Conservation (phyloP, 768 basidiomycete species). For the Terana coerulea region DNA sequence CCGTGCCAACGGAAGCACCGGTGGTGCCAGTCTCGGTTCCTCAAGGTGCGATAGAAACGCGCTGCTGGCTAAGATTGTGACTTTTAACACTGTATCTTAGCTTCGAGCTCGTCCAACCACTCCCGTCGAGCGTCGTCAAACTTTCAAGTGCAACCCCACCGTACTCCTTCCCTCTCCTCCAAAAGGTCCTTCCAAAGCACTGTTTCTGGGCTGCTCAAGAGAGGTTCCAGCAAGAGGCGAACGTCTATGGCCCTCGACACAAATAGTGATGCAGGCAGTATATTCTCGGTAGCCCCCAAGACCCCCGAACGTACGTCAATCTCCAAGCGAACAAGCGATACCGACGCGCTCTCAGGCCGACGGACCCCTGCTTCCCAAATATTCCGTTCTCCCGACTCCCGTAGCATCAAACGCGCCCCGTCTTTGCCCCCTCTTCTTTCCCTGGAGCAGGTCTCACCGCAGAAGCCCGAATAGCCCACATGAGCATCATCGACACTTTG, state of each 20-base stretch:
- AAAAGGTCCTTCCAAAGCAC: slow-evolving; percentile 31
- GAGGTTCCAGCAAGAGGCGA: slow-evolving; percentile 28
- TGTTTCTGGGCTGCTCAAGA: slow-evolving; percentile 32
- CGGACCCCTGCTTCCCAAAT: slow-evolving; percentile 10
- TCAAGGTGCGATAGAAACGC: not conserved
- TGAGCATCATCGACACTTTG: slow-evolving; percentile 32
- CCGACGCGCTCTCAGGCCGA: slow-evolving; percentile 15
- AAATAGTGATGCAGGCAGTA: slow-evolving; percentile 25
- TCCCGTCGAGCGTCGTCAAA: slow-evolving; percentile 20
- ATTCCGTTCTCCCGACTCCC: slow-evolving; percentile 14
- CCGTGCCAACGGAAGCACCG: slow-evolving; percentile 58
- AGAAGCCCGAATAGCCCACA: slow-evolving; percentile 13
- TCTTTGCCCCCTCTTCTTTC: slow-evolving; percentile 33
- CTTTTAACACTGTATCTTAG: slow-evolving; percentile 5
- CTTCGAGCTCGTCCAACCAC: slow-evolving; percentile 17
- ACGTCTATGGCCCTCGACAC: slow-evolving; percentile 19
- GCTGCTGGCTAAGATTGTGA: not conserved
- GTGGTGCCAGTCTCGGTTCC: slow-evolving; percentile 49
- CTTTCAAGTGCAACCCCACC: slow-evolving; percentile 18
- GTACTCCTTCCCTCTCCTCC: slow-evolving; percentile 30
- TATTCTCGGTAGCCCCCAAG: slow-evolving; percentile 25
- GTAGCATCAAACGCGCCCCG: slow-evolving; percentile 22
- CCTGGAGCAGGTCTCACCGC: slow-evolving; percentile 12
- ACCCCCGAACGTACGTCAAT: slow-evolving; percentile 12
- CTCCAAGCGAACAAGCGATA: slow-evolving; percentile 47